A percentile compares a stretch with the other conserved stretches of the same genome.
Evolutionary conservation across 345 rosid genomes (phyloP).

Genomic region (Crucihimalaya himalaica): DNA sequence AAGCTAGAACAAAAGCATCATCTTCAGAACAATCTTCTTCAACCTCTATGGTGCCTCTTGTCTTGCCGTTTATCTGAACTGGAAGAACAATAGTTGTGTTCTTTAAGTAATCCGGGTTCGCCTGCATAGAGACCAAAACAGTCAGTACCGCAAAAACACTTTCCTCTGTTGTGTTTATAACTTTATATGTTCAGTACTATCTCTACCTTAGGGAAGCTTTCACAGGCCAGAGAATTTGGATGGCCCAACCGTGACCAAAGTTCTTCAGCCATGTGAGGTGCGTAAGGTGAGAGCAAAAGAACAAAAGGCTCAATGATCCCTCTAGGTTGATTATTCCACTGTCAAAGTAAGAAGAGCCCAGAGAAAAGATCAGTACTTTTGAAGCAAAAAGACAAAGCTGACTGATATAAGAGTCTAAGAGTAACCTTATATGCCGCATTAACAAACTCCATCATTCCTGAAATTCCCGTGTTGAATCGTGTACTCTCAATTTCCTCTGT

Average conservation of each 20-base stretch:
- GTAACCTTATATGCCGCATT: slow-evolving; percentile 87
- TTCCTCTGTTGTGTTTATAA: background rate
- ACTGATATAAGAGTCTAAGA: background rate
- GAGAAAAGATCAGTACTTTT: background rate
- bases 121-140: slow-evolving; percentile 51
- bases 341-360: slow-evolving; percentile 24
- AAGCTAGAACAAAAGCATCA: slow-evolving; percentile 72
- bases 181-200: background rate
- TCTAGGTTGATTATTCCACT: slow-evolving; percentile 88
- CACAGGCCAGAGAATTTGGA: slow-evolving; percentile 61
- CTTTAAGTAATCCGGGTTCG: slow-evolving; percentile 67
- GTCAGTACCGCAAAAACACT: slow-evolving; percentile 1
- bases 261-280: slow-evolving; percentile 97
- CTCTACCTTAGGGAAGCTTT: slow-evolving; percentile 65
- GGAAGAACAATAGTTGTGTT: slow-evolving; percentile 67
- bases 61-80: slow-evolving; percentile 97
- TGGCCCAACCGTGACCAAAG: slow-evolving; percentile 88
- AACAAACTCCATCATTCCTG: slow-evolving; percentile 97
- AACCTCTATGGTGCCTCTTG: slow-evolving; percentile 81
- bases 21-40: slow-evolving; percentile 90
- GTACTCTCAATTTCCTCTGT: slow-evolving; percentile 90
- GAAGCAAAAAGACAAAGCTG: background rate
- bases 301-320: slow-evolving; percentile 67
- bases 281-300: slow-evolving; percentile 82
- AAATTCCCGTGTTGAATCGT: slow-evolving; percentile 90